These are phyloP conservation scores for Pythium guiyangense DNA, from an alignment of 352 stramenopile species.

Conservation along the genomic window DNA sequence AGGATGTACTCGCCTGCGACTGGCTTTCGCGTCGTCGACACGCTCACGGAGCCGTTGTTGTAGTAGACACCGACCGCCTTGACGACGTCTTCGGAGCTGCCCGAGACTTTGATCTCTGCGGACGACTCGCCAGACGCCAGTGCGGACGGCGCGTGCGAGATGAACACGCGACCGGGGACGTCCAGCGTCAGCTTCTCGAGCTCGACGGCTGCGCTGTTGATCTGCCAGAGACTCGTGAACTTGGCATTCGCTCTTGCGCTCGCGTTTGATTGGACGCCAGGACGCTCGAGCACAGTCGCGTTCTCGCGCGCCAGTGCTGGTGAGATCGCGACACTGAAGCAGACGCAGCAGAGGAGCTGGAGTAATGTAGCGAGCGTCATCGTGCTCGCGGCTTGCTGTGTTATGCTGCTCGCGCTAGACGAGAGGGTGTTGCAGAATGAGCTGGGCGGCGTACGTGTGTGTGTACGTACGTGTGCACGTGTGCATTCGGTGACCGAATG, in stretches of 20 bases:
- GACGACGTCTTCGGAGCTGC: slow-evolving; percentile 5
- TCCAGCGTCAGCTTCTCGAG: no score
- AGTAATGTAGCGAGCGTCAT: background rate
- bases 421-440: background rate
- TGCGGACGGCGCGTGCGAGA: no score
- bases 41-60: background rate
- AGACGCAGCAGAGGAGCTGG: background rate
- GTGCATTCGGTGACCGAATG: background rate
- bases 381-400: background rate
- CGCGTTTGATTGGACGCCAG: no score
- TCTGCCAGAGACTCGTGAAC: no score
- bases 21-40: background rate
- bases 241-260: no score
- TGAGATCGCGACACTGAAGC: no score
- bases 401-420: no score
- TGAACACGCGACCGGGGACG: no score
- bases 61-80: background rate
- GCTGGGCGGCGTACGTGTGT: background rate
- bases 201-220: no score
- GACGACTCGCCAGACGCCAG: background rate
- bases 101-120: slow-evolving; percentile 2
- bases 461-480: no score
- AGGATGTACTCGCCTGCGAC: slow-evolving; percentile 1
- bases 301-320: no score
- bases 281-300: no score